phyloP scores from a whole-genome alignment of 1,284 basidiomycete species.

The Apiotrichum sp. region DNA sequence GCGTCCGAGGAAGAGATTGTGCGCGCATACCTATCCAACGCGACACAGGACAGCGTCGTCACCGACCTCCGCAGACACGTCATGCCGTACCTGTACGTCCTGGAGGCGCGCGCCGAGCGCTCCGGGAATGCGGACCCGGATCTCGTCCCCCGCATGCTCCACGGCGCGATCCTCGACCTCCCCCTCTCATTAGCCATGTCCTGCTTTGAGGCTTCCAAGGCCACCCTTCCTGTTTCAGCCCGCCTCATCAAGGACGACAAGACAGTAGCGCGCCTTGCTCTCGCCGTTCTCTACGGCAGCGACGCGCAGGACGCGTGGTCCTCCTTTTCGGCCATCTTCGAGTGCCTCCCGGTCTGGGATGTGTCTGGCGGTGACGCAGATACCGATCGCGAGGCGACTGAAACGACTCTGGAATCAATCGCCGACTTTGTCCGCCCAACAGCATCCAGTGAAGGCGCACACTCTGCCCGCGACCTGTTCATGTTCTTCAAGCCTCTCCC shows the following conservation, averaged over 20 bases:
- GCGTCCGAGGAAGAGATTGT: conserved; percentile 63
- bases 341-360: conserved; percentile 87
- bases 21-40: conserved; percentile 65
- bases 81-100: conserved; percentile 81
- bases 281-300: conserved; percentile 83
- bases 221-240: conserved; percentile 62
- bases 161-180: conserved; percentile 66
- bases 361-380: conserved; percentile 55
- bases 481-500: conserved; percentile 75
- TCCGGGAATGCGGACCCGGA: conserved; percentile 61
- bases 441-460: conserved; percentile 54
- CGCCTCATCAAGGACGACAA: conserved; percentile 74
- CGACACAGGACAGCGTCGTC: conserved; percentile 61
- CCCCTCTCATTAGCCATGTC: conserved; percentile 63
- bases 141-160: conserved; percentile 55
- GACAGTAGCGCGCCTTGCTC: conserved; percentile 73
- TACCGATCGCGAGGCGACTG: conserved; percentile 60
- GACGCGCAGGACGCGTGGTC: conserved; percentile 64
- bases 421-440: conserved; percentile 71
- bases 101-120: conserved; percentile 78
- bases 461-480: conserved; percentile 62
- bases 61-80: conserved; percentile 68
- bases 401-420: conserved; percentile 71
- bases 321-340: conserved; percentile 82
- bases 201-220: conserved; percentile 82